These are phyloP conservation scores for Rhododendron griersonianum DNA, from an alignment of 148 eudicot genomes.

Conservation along the genomic window DNA sequence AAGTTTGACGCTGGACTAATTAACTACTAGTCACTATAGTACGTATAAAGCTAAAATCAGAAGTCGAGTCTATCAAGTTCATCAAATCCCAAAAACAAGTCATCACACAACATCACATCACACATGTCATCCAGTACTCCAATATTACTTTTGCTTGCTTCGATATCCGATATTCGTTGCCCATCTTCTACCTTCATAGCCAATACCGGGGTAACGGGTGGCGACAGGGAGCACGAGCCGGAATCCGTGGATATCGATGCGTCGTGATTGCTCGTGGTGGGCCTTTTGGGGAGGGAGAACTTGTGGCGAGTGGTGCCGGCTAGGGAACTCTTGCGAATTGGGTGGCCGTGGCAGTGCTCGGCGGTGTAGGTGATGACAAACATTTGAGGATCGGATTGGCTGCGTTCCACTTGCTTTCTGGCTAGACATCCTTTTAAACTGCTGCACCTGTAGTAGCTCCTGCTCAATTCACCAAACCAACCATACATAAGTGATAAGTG, in stretches of 20 bases:
- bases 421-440: conserved; percentile 65
- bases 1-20: neutral
- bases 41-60: neutral
- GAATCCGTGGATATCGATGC: neutral
- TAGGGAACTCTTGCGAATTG: conserved; percentile 58
- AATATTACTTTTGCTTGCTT: neutral
- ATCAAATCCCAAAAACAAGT: conserved; percentile 18
- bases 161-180: neutral
- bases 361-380: conserved; percentile 61
- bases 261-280: neutral
- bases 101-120: conserved; percentile 15
- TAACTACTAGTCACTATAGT: too few relatives aligned
- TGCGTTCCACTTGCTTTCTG: conserved; percentile 78
- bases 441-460: conserved; percentile 84
- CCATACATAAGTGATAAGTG: neutral
- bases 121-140: neutral
- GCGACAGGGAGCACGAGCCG: neutral
- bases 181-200: neutral
- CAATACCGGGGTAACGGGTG: neutral
- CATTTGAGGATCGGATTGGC: conserved; percentile 40
- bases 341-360: conserved; percentile 69
- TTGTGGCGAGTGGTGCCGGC: conserved; percentile 51
- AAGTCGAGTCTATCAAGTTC: conserved; percentile 7
- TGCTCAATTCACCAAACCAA: conserved; percentile 20
- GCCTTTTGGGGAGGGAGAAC: conserved; percentile 21